These are phyloP conservation scores for Aotearoamyces nothofagi DNA, from an alignment of 2,329 filamentous ascomycete species.

Conservation along the genomic window DNA sequence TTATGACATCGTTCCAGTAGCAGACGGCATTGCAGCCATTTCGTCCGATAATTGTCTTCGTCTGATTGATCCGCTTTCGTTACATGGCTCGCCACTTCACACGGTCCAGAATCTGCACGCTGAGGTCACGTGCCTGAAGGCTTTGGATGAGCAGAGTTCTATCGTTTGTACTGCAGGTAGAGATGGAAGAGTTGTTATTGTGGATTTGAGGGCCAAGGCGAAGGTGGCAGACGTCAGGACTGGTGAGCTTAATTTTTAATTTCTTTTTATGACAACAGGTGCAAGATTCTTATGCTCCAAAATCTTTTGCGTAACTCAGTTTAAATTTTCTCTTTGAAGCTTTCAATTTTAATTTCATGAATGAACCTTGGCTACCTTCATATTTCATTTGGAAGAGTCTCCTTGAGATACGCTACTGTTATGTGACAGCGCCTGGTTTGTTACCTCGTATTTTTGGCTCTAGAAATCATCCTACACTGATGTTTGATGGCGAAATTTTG, in stretches of 20 bases:
- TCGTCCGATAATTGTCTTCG: constrained; percentile 57
- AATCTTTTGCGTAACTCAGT: too few relatives aligned
- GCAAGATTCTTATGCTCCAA: too few relatives aligned
- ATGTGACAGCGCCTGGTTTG: too few relatives aligned
- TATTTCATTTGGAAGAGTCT: too few relatives aligned
- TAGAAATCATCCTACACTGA: too few relatives aligned
- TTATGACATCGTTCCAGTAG: constrained; percentile 23
- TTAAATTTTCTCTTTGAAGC: not conserved
- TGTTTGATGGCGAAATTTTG: too few relatives aligned
- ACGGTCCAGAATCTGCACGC: constrained; percentile 36
- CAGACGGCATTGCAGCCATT: constrained; percentile 27
- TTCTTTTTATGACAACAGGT: too few relatives aligned
- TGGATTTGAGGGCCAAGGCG: constrained; percentile 44
- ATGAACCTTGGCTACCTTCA: not conserved
- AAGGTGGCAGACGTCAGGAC: constrained; percentile 23
- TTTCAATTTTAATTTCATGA: not conserved
- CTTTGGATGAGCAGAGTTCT: constrained; percentile 33
- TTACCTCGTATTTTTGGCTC: too few relatives aligned
- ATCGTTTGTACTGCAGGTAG: constrained; percentile 55
- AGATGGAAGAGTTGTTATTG: constrained; percentile 50
- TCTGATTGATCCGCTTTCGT: constrained; percentile 42
- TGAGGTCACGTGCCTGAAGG: constrained; percentile 47
- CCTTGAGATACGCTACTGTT: too few relatives aligned
- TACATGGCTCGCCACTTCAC: constrained; percentile 33
- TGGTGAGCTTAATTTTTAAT: constrained; percentile 14